Base-by-base conservation (phyloP, 495 filamentous ascomycete genomes). In the Aspergillus avenaceus region DNA sequence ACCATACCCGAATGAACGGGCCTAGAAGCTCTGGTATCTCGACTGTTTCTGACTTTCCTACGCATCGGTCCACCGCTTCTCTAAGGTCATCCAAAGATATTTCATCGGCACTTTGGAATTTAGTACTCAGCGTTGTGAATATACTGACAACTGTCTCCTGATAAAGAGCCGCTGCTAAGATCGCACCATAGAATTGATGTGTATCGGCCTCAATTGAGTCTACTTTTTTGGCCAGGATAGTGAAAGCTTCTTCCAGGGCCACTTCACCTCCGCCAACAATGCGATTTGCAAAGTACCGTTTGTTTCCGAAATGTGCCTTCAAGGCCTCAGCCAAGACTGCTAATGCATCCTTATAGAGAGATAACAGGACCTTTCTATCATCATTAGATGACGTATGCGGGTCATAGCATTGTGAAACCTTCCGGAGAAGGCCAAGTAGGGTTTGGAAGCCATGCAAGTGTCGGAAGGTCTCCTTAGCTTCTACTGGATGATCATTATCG, bases 91-190 rank as follows among this genome's bases (percentile, higher is more conserved):
- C 26, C 1, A 54, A 38, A 36, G 59, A 59, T 29, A 41, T 4
- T 7, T 41, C 48, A 12, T 49, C 29, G 36, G 41, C 41, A 14
- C 50, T 46, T 22, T 47, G 45, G 34, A 68, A 57, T 31, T 70
- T 70, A 14, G 65, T 50, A 32, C 45, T 46, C 42, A 72, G 49
- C 26, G 62, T 55, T 52, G 62, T 58, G 47, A 74, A 74, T 23
- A 73, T 56, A 45, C 73, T 66, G 27, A 81, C 74, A 29, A 87
- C 67, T 5, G 79, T 75, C 61, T 87, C 83, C 61, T 96, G 87
- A 45, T 89, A 87, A 31, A 96, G 67, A 7, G 85, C 84, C 60
- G 92, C 91, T 5, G 87, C 82, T 44, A 97, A 73, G n/a, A 97
- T 78, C 54, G 83, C 81, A 13, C 90, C 90, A 69, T 95, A 95